Conservation (phyloP, 495 filamentous ascomycete genomes). For the Lindgomyces ingoldianus region DNA sequence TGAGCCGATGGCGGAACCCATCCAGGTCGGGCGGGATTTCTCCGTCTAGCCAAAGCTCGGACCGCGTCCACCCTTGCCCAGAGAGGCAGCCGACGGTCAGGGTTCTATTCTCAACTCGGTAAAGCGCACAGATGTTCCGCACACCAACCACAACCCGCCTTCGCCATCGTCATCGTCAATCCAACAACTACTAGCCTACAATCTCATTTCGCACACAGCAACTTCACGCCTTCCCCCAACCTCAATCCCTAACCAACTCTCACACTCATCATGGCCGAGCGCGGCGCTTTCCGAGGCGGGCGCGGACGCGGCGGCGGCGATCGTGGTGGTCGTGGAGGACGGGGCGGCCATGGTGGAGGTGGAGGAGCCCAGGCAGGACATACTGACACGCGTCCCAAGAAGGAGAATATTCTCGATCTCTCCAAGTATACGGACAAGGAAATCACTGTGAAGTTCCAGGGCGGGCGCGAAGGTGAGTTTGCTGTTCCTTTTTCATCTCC, state of each 20-base stretch:
- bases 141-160: not conserved
- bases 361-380: slow-evolving; percentile 50
- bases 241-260: not conserved
- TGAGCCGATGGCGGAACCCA: no score
- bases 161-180: not conserved
- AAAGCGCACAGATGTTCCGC: no score
- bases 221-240: not conserved
- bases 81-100: no score
- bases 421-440: slow-evolving; percentile 95
- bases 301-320: slow-evolving; percentile 17
- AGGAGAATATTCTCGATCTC: slow-evolving; percentile 96
- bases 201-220: not conserved
- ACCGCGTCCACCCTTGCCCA: not conserved
- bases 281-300: slow-evolving; percentile 59
- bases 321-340: slow-evolving; percentile 42
- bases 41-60: no score
- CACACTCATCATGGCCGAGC: slow-evolving; percentile 62
- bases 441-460: slow-evolving; percentile 93
- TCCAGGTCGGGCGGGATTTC: no score
- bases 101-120: no score
- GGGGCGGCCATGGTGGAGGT: slow-evolving; percentile 46
- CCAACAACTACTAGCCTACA: not conserved
- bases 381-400: slow-evolving; percentile 76
- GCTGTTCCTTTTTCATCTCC: no score
- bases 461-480: slow-evolving; percentile 80